Percentiles rank a stretch among this genome's conserved stretches.
phyloP scores from a whole-genome alignment of 257 asterid genomes.

The Solanum piurae region DNA sequence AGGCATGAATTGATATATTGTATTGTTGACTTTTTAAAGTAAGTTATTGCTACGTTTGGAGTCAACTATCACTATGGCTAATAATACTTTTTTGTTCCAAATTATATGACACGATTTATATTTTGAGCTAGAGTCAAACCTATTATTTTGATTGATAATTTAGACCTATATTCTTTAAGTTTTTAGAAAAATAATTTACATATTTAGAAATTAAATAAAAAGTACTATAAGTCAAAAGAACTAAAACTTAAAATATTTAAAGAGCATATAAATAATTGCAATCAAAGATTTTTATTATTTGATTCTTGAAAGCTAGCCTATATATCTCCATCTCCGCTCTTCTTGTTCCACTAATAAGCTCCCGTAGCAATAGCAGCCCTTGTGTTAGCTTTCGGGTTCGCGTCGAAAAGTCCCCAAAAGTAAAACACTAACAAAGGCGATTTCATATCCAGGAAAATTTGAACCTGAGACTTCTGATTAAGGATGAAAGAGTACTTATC shows the following conservation, averaged over 20 bases:
- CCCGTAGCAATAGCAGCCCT: not conserved
- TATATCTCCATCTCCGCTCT: not conserved
- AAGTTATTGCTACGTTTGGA: no score
- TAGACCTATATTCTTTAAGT: no score
- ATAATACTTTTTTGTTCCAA: no score
- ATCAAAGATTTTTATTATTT: no score
- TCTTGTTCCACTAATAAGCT: not conserved
- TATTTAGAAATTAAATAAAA: no score
- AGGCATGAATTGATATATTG: not conserved
- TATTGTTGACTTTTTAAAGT: not conserved
- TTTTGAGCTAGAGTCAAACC: not conserved
- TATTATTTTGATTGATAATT: no score
- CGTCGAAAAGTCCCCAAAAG: no score
- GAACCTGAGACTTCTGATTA: rapidly evolving
- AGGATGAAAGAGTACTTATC: not conserved
- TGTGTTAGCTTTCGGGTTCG: not conserved
- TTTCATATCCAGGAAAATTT: rapidly evolving
- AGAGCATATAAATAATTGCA: not conserved
- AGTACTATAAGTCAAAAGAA: not conserved
- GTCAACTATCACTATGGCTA: not conserved
- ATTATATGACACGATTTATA: not conserved
- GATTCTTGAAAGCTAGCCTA: not conserved
- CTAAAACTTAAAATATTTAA: no score
- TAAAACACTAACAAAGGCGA: not conserved
- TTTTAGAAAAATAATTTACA: not conserved